Conservation (phyloP, 768 basidiomycete species). For the Boletus barrowsii region DNA sequence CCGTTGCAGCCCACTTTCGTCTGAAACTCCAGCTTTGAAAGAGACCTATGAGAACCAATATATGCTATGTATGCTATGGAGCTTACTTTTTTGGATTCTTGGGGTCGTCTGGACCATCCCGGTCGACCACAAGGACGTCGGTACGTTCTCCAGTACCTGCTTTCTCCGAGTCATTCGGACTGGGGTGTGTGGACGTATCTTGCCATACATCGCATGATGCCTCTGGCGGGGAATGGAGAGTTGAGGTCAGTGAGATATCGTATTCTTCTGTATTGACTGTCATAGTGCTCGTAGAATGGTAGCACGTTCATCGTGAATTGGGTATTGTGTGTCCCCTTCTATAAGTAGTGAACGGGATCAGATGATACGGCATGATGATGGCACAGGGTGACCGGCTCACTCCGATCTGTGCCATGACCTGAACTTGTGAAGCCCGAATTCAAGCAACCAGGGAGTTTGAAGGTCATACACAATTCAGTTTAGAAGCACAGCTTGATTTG, state of each 20-base stretch:
- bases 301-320: background rate
- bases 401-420: no score
- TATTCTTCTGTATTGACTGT: background rate
- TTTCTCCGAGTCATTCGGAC: background rate
- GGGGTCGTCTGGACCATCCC: conserved; percentile 62
- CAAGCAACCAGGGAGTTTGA: no score
- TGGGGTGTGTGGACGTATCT: background rate
- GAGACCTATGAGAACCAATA: background rate
- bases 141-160: background rate
- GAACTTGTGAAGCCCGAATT: no score
- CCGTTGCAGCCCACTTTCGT: conserved; percentile 62
- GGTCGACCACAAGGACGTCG: conserved; percentile 43
- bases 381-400: background rate
- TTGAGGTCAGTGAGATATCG: conserved; percentile 5
- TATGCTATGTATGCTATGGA: background rate
- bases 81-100: conserved; percentile 57
- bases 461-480: no score
- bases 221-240: background rate
- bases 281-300: background rate
- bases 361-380: background rate
- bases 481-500: no score
- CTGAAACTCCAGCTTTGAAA: conserved; percentile 50
- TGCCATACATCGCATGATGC: background rate
- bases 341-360: background rate
- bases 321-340: background rate